Evolutionary conservation across 2,329 filamentous ascomycete genomes (phyloP), one percentile per base, ranked within the genome.

Genomic region (Curvularia eragrostidis): DNA sequence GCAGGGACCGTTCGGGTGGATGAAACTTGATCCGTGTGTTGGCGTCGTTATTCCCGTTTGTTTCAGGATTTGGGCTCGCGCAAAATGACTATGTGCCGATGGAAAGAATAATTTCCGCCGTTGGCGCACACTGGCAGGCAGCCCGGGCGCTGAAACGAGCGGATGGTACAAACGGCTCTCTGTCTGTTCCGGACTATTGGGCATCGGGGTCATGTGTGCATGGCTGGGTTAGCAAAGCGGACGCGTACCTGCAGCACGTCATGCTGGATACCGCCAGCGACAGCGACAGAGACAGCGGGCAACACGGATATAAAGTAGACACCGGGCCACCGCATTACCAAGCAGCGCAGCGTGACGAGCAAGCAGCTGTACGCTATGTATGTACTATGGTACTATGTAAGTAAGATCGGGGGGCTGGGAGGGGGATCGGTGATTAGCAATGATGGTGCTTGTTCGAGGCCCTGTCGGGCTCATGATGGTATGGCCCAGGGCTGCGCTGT

Each of bases 21-120:
- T 69, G 65, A 69, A 68, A 69, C 63, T 51, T 15, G 59, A n/a
- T 64, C 52, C n/a, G n/a, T 54, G 61, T 63, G 62, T 55, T 42
- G 57, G 24, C 52, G 46, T 60, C 41, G 54, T 56, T 63, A 62
- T 61, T 61, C 63, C 61, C 57, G 64, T 61, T 63, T 58, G 63
- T 66, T 58, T 64, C 61, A 67, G 54, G 51, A 54, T 56, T 34
- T 57, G 54, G 55, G 65, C 59, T 15, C 6, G 32, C 32, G n/a
- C 13, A 42, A n/a, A 48, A 54, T 44, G 49, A 36, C 21, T 13
- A 53, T 36, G 18, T 54, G 30, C 54, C 38, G 50, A 42, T 36
- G 24, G 28, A 28, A 23, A 26, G 26, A 39, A 24, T 30, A 42
- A 48, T 57, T 32, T 54, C 24, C 54, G 15, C 41, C 28, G 18